Base-by-base conservation (phyloP, 1,139 yeast species). In the Scheffersomyces segobiensis region DNA sequence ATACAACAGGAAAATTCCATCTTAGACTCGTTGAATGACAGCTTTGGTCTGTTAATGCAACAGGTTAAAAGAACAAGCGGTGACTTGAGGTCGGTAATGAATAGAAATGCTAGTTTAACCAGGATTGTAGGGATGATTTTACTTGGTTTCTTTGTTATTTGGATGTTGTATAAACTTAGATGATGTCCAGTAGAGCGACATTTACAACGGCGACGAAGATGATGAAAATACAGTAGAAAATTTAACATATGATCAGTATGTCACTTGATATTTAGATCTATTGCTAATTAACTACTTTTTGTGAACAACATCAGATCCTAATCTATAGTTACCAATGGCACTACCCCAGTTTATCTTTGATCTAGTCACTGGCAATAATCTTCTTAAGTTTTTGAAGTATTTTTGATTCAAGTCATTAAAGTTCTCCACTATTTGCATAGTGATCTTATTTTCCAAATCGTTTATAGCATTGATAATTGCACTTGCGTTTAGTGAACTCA, bases 271-370 rank as follows among this genome's bases (percentile, higher is more conserved):
- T 12, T 32, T 32, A 32, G 42, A 12, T 32, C 42, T 32, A 32
- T 32, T 14, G 42, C 42, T 32, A 32, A 32, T 32, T 32, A 32
- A 52, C 56, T 60, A 63, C 52, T 61, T 62, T 53, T 71, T 71
- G 61, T 79, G 74, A n/a, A 80, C 87, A 48, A 89, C 93, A 73
- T 92, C 97, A 65, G 89, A 88, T 20, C 98, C 98, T 56, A 93
- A 80, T 68, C 93, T 86, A 76, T 93, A 93, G 71, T 88, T 90
- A 18, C 96, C 97, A 67, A 93, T 91, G 19, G 97, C 93, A 69
- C 86, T 90, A 51, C 97, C 97, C 99, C 99, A 95, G 72, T 92
- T 91, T 70, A 95, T 89, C 74, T 90, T 93, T 18, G 97, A 85
- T 70, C 97, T 84, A 39, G 97, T 93, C 50, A 95, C 88, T 2